A percentile compares a stretch with the other conserved stretches of the same genome.
These are phyloP conservation scores for Passalora sequoiae DNA, from an alignment of 2,329 filamentous ascomycete species.

Conservation along the genomic window DNA sequence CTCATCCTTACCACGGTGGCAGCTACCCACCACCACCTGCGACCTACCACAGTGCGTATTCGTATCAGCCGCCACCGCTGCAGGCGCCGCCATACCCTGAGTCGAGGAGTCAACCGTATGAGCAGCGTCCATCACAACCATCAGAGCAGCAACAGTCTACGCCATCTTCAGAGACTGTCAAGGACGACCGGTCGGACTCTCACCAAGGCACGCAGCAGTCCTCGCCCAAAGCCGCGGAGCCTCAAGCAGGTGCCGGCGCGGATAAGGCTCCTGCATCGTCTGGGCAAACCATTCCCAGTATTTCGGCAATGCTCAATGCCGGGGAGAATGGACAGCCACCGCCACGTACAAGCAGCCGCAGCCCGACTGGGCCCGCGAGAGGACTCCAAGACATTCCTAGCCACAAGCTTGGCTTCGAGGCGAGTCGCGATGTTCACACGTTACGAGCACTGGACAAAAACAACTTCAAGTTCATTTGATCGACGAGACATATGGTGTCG, in stretches of 20 bases:
- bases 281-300: slow-evolving; percentile 48
- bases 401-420: slow-evolving; percentile 37
- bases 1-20: slow-evolving; percentile 18
- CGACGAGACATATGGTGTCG: no score
- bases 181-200: slow-evolving; percentile 7
- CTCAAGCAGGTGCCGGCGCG: slow-evolving; percentile 31
- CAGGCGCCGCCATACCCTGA: slow-evolving; percentile 20
- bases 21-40: slow-evolving; percentile 25
- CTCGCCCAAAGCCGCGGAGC: slow-evolving; percentile 12
- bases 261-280: slow-evolving; percentile 27
- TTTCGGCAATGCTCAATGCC: slow-evolving; percentile 44
- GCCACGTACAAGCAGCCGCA: slow-evolving; percentile 29
- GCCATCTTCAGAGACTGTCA: slow-evolving; percentile 10
- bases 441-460: slow-evolving; percentile 36
- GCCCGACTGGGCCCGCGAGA: slow-evolving; percentile 25
- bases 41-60: slow-evolving; percentile 15
- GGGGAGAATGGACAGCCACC: slow-evolving; percentile 24
- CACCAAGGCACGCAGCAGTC: slow-evolving; percentile 11
- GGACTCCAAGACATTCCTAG: slow-evolving; percentile 35
- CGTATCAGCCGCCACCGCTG: slow-evolving; percentile 21
- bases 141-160: slow-evolving; percentile 17
- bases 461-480: slow-evolving; percentile 28
- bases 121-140: slow-evolving; percentile 10
- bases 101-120: slow-evolving; percentile 8
- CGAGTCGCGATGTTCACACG: slow-evolving; percentile 33